Evolutionary conservation across 192 early-diverging fungal genomes (phyloP).

Genomic region (Umbelopsis sp.): DNA sequence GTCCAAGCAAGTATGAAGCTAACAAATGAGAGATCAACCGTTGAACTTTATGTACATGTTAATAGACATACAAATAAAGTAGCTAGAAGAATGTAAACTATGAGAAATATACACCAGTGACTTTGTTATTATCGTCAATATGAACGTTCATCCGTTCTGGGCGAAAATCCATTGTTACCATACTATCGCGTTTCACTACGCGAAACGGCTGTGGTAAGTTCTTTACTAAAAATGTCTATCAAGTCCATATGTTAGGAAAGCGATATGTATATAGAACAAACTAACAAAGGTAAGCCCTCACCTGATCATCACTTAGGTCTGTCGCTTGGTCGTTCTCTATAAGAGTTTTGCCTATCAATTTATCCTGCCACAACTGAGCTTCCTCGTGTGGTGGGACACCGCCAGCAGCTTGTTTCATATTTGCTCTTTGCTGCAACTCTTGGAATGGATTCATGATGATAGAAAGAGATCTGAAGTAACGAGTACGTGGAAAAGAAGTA

Average conservation of each 20-base stretch:
- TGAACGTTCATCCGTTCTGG: slow-evolving; percentile 49
- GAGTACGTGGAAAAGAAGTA: neutral
- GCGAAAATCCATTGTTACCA: slow-evolving; percentile 50
- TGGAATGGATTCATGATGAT: neutral
- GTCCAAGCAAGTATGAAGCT: too few species aligned
- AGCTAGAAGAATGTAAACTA: slow-evolving; percentile 28
- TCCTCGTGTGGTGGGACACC: neutral
- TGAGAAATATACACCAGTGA: slow-evolving; percentile 37
- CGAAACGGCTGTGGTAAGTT: slow-evolving; percentile 45
- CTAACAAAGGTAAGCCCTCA: neutral
- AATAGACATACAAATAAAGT: neutral
- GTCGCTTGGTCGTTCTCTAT: neutral
- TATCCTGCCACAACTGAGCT: neutral
- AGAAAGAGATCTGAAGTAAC: neutral
- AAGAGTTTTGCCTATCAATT: neutral
- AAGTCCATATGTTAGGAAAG: neutral
- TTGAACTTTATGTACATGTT: neutral
- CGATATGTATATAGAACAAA: neutral
- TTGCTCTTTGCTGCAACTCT: neutral
- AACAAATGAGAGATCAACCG: too few species aligned
- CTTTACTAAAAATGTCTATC: slow-evolving; percentile 37
- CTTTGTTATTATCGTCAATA: slow-evolving; percentile 35
- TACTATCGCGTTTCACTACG: slow-evolving; percentile 34
- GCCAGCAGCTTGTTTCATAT: neutral
- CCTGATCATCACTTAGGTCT: neutral